These are phyloP conservation scores for Rhizomucor pusillus DNA, from an alignment of 371 early-diverging fungal species.

Conservation along the genomic window DNA sequence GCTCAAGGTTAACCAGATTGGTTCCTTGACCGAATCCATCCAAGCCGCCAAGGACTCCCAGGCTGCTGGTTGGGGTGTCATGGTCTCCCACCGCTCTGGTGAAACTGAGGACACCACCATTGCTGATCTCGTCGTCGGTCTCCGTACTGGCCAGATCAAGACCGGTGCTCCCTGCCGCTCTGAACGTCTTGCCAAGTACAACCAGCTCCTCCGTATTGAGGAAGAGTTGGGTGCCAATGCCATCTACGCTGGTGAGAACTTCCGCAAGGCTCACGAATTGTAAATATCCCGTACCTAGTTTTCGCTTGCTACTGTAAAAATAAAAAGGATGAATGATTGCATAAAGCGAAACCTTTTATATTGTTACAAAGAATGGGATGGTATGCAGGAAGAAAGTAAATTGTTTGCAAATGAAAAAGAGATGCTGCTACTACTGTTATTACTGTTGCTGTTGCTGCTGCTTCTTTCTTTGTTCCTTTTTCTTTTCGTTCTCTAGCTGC, in stretches of 20 bases:
- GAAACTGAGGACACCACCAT: constrained; percentile 99
- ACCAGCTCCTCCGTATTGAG: constrained; percentile 96
- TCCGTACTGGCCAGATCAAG: constrained; percentile 98
- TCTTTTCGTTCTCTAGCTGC: constrained; percentile 4
- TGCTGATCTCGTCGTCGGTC: constrained; percentile 97
- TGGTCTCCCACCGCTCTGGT: constrained; percentile 99
- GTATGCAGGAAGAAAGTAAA: not conserved
- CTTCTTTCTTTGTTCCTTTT: constrained; percentile 9
- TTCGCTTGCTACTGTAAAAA: too few relatives aligned
- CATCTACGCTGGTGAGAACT: constrained; percentile 92
- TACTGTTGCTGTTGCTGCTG: constrained; percentile 6
- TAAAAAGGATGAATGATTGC: too few relatives aligned
- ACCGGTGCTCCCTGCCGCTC: constrained; percentile 99
- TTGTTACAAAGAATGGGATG: not conserved
- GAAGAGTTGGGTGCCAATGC: constrained; percentile 80
- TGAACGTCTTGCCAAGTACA: constrained; percentile 98
- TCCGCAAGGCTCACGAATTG: constrained; percentile 77
- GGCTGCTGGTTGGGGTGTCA: constrained; percentile 94
- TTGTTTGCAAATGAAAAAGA: too few relatives aligned
- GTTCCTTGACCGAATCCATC: constrained; percentile 96
- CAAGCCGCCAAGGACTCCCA: constrained; percentile 69
- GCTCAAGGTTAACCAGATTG: constrained; percentile 99
- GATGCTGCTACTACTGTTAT: too few relatives aligned
- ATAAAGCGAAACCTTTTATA: not conserved
- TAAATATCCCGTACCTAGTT: constrained; percentile 22